A percentile compares a stretch with the other conserved stretches of the same genome.
These are phyloP conservation scores for Wallacemonas rigidus DNA, from an alignment of 208 protist genomes.

Conservation along the genomic window DNA sequence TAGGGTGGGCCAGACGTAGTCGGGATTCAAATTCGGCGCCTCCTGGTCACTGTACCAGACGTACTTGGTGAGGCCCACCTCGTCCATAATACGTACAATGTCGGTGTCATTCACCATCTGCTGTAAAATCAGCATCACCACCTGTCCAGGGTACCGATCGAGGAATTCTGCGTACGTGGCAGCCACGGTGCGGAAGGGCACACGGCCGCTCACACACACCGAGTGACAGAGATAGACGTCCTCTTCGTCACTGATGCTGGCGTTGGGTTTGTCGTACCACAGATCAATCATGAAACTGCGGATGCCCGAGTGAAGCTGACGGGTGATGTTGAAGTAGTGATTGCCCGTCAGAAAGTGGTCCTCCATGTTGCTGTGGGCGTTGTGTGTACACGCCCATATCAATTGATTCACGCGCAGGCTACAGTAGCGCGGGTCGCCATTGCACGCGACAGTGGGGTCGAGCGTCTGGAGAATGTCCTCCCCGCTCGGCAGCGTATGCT, in stretches of 20 bases:
- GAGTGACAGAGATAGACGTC: slow-evolving; percentile 43
- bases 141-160: slow-evolving; percentile 28
- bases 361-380: slow-evolving; percentile 43
- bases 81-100: slow-evolving; percentile 25
- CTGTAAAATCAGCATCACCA: slow-evolving; percentile 44
- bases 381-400: slow-evolving; percentile 48
- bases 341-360: slow-evolving; percentile 40
- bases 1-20: slow-evolving; percentile 42
- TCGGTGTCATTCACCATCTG: slow-evolving; percentile 46
- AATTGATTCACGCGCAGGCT: slow-evolving; percentile 33
- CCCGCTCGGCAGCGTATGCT: neutral
- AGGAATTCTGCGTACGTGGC: slow-evolving; percentile 33
- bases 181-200: slow-evolving; percentile 20
- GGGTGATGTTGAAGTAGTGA: slow-evolving; percentile 50
- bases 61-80: slow-evolving; percentile 32
- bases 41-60: slow-evolving; percentile 34
- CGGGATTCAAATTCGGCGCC: slow-evolving; percentile 31
- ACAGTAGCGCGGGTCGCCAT: slow-evolving; percentile 36
- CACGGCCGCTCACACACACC: slow-evolving; percentile 30
- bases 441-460: slow-evolving; percentile 30
- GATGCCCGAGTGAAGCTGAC: slow-evolving; percentile 38
- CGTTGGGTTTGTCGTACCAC: slow-evolving; percentile 43
- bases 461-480: slow-evolving; percentile 33
- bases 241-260: slow-evolving; percentile 23
- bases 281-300: slow-evolving; percentile 53